These are phyloP conservation scores for Inga leiocalycina DNA, from an alignment of 306 rosid species.

Conservation along the genomic window DNA sequence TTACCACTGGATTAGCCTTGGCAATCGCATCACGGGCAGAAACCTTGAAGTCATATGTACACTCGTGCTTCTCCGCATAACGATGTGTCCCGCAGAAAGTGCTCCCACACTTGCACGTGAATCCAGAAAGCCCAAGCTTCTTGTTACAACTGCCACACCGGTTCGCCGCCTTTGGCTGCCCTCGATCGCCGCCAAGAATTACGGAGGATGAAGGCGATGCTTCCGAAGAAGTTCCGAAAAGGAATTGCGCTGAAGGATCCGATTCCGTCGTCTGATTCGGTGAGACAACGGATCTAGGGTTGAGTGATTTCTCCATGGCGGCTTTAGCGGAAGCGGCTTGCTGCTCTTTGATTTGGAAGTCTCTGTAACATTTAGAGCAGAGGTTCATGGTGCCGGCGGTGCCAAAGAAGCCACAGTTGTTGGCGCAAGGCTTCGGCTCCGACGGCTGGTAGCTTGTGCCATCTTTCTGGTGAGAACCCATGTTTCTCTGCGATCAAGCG, in stretches of 20 bases:
- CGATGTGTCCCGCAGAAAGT: slow-evolving; percentile 61
- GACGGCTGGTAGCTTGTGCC: slow-evolving; percentile 49
- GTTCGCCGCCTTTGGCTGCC: slow-evolving; percentile 24
- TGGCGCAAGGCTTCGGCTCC: slow-evolving; percentile 63
- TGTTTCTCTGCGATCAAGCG: not conserved
- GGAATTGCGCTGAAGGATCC: not conserved
- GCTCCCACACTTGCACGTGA: slow-evolving; percentile 60
- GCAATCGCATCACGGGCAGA: slow-evolving; percentile 52
- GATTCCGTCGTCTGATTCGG: not conserved
- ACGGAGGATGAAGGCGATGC: not conserved
- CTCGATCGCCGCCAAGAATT: not conserved
- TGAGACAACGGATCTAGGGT: not conserved
- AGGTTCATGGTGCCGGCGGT: slow-evolving; percentile 49
- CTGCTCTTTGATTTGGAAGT: slow-evolving; percentile 28
- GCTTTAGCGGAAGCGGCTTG: slow-evolving; percentile 49
- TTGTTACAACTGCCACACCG: slow-evolving; percentile 58
- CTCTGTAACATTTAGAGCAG: slow-evolving; percentile 65
- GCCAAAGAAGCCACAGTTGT: slow-evolving; percentile 75
- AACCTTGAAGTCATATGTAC: slow-evolving; percentile 50
- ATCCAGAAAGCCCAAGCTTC: slow-evolving; percentile 59
- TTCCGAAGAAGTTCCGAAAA: not conserved
- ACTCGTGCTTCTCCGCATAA: slow-evolving; percentile 60
- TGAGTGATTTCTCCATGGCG: slow-evolving; percentile 34
- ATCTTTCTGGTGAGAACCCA: slow-evolving; percentile 62
- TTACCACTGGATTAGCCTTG: slow-evolving; percentile 55